Evolutionary conservation across 169 alveolate species (phyloP).

Genomic region (Cryptosporidium sp.): DNA sequence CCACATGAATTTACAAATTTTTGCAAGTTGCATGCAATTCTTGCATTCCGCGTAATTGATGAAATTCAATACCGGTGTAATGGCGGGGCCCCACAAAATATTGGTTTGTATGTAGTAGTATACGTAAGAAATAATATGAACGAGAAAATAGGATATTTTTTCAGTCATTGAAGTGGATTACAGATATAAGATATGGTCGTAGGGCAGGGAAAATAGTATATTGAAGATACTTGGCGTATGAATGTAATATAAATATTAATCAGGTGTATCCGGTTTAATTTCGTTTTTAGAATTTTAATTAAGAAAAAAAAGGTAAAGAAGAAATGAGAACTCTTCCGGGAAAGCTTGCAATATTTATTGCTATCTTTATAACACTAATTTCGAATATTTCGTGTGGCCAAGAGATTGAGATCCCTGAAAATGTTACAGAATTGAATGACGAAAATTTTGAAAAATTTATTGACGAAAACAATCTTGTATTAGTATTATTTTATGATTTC

Average conservation of each 20-base stretch:
- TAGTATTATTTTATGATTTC: slow-evolving; percentile 42
- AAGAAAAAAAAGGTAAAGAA: not conserved
- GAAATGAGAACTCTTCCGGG: not conserved
- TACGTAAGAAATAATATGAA: not conserved
- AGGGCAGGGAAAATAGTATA: not conserved
- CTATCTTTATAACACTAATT: not conserved
- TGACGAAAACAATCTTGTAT: not conserved
- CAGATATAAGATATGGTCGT: slow-evolving; percentile 14
- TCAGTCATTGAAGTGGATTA: not conserved
- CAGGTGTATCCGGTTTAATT: not conserved
- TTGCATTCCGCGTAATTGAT: not conserved
- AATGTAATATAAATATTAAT: not conserved
- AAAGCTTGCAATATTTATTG: not conserved
- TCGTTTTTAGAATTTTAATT: not conserved
- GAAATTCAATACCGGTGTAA: not conserved
- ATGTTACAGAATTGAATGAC: not conserved
- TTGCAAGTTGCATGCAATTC: slow-evolving; percentile 7
- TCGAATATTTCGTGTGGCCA: not conserved
- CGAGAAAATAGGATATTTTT: not conserved
- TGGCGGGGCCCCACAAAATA: slow-evolving; percentile 64
- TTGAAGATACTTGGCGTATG: not conserved
- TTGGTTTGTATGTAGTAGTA: slow-evolving; percentile 5
- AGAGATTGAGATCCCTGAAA: slow-evolving; percentile 1
- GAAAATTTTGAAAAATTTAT: slow-evolving; percentile 25
- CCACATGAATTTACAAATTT: not conserved